These are phyloP conservation scores for Tuber melanosporum DNA, from an alignment of 495 filamentous ascomycete genomes.

Conservation along the genomic window DNA sequence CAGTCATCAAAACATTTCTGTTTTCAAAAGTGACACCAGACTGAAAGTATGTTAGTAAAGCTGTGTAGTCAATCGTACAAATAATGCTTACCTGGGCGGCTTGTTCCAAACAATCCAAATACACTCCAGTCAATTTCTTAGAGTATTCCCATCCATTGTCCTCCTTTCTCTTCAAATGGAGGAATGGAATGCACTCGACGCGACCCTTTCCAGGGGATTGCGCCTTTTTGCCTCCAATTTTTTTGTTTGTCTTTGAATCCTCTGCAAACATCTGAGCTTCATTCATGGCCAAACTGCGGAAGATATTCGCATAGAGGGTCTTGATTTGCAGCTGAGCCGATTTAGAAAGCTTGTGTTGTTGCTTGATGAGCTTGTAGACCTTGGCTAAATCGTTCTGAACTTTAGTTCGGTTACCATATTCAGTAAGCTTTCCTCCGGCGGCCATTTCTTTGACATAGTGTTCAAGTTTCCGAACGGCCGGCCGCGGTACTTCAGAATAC, in stretches of 20 bases:
- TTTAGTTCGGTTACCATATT: conserved; percentile 96
- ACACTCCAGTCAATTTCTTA: conserved; percentile 90
- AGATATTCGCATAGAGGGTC: conserved; percentile 81
- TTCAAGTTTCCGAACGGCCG: conserved; percentile 91
- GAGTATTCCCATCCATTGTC: conserved; percentile 97
- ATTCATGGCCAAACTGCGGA: conserved; percentile 90
- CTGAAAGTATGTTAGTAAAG: conserved; percentile 26
- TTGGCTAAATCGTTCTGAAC: conserved; percentile 89
- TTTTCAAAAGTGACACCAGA: conserved; percentile 83
- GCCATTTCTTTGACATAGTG: conserved; percentile 99
- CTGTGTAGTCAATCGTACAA: background rate
- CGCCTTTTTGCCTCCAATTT: conserved; percentile 17
- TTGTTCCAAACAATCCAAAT: conserved; percentile 82
- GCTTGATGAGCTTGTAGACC: conserved; percentile 94
- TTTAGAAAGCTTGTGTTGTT: conserved; percentile 94
- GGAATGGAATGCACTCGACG: conserved; percentile 93
- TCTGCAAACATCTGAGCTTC: conserved; percentile 87
- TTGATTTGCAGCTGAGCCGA: conserved; percentile 93
- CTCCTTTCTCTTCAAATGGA: conserved; percentile 91
- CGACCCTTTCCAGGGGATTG: conserved; percentile 26
- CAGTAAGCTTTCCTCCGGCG: conserved; percentile 92
- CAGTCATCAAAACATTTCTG: conserved; percentile 97
- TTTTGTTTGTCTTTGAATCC: conserved; percentile 65
- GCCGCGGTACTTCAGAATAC: conserved; percentile 80
- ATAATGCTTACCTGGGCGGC: conserved; percentile 56